These are phyloP conservation scores for Parascedosporium putredinis DNA, from an alignment of 2,329 filamentous ascomycete species.

Conservation along the genomic window DNA sequence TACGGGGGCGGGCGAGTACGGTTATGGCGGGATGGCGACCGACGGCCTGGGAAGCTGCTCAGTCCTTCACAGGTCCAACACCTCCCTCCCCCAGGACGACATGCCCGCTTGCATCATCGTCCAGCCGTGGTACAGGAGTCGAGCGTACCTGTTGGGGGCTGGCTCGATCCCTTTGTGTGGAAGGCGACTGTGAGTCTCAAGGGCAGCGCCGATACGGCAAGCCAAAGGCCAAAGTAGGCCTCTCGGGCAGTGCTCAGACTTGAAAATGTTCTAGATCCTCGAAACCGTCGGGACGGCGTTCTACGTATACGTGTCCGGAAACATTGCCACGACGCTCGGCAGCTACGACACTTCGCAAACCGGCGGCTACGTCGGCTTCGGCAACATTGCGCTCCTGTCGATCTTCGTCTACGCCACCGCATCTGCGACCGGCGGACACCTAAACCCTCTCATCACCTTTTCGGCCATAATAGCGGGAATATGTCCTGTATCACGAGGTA, in stretches of 20 bases:
- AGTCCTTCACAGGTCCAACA: neutral
- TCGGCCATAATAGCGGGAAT: conserved; percentile 39
- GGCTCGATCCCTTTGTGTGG: neutral
- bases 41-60: neutral
- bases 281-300: neutral
- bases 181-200: neutral
- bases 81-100: neutral
- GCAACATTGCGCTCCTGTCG: conserved; percentile 29
- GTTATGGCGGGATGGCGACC: neutral
- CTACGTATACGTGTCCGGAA: conserved; percentile 20
- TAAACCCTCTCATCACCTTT: conserved; percentile 43
- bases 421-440: conserved; percentile 38
- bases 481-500: conserved; percentile 33
- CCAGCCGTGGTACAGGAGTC: neutral
- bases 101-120: neutral
- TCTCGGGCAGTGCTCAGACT: neutral
- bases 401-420: conserved; percentile 39
- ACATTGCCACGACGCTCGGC: conserved; percentile 19
- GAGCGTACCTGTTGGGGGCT: neutral
- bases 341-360: conserved; percentile 18
- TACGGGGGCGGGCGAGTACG: neutral
- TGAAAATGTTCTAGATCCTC: neutral
- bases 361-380: conserved; percentile 24
- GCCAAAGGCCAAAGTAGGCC: neutral
- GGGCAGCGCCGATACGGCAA: neutral